Conservation (phyloP, 306 rosid species). For the Mucuna pruriens region DNA sequence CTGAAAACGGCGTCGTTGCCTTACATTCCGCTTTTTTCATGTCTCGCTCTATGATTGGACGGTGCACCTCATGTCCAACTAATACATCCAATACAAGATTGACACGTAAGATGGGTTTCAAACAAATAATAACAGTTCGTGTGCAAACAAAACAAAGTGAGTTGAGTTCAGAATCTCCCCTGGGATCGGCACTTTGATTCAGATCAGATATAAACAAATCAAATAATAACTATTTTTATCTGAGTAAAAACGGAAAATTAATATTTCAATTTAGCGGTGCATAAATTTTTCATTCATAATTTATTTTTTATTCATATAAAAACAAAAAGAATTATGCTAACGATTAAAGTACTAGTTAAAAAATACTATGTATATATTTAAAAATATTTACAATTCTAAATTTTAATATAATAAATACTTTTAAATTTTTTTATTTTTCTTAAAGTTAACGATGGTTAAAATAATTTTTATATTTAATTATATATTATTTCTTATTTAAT, state of each 20-base stretch:
- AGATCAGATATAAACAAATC: not conserved
- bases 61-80: not conserved
- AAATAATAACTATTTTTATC: not conserved
- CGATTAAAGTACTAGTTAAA: too few relatives aligned
- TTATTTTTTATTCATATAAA: too few relatives aligned
- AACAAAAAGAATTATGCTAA: too few relatives aligned
- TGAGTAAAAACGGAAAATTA: not conserved
- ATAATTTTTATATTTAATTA: too few relatives aligned
- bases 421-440: too few relatives aligned
- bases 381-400: too few relatives aligned
- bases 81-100: constrained; percentile 3
- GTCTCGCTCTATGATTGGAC: constrained; percentile 36
- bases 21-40: not conserved
- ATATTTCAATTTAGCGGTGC: too few relatives aligned
- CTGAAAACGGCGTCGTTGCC: constrained; percentile 39
- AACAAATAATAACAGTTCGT: not conserved
- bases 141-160: not conserved
- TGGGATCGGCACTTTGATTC: not conserved
- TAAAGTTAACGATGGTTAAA: too few relatives aligned
- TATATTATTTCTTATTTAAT: too few relatives aligned
- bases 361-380: too few relatives aligned
- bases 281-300: not conserved
- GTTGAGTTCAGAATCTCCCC: not conserved
- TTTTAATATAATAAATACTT: too few relatives aligned
- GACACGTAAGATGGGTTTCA: constrained; percentile 19